Percentiles rank a stretch among this genome's conserved stretches.
Evolutionary conservation across 2,329 filamentous ascomycete species (phyloP).

Genomic region (Talaromyces sp.): DNA sequence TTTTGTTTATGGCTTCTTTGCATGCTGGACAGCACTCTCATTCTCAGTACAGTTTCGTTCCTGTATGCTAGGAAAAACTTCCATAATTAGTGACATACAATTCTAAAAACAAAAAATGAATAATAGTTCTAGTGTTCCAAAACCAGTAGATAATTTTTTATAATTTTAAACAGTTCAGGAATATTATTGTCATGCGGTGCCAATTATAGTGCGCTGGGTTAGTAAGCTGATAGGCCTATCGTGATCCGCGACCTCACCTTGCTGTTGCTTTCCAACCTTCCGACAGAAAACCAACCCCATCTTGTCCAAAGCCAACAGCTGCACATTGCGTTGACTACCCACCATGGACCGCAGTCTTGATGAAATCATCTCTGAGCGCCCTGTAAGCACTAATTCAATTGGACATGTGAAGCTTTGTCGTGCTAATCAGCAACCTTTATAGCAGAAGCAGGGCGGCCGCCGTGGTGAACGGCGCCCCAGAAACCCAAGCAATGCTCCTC

Average conservation of each 20-base stretch:
- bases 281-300: not conserved
- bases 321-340: not conserved
- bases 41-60: not conserved
- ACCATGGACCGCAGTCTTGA: slow-evolving; percentile 59
- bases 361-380: slow-evolving; percentile 58
- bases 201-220: too few relatives aligned
- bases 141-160: too few relatives aligned
- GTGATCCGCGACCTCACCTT: not conserved
- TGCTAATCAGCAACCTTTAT: too few relatives aligned
- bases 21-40: slow-evolving; percentile 6
- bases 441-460: slow-evolving; percentile 15
- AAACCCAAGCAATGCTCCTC: slow-evolving; percentile 53
- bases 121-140: too few relatives aligned
- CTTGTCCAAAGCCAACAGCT: not conserved
- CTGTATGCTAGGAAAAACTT: not conserved
- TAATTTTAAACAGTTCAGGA: too few relatives aligned
- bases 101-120: not conserved
- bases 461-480: slow-evolving; percentile 34
- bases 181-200: too few relatives aligned
- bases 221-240: not conserved
- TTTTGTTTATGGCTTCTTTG: slow-evolving; percentile 2
- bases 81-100: not conserved
- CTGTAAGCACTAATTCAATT: slow-evolving; percentile 37
- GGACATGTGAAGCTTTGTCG: not conserved
- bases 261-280: not conserved